phyloP scores from a whole-genome alignment of 208 protist genomes.

The Vickermania ingenoplastis region DNA sequence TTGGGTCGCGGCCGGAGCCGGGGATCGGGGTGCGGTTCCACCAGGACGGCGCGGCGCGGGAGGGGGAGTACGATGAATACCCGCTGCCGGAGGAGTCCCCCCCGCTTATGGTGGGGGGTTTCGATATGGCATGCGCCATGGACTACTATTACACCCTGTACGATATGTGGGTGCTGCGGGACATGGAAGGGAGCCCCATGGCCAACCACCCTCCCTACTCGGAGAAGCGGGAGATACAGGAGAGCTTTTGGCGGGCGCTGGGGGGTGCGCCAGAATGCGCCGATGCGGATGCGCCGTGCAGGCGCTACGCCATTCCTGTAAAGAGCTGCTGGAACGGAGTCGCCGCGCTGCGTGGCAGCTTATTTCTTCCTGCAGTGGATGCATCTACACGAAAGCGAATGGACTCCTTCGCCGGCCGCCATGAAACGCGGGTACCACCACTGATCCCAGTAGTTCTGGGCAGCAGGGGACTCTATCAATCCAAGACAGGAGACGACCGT shows the following conservation, averaged over 20 bases:
- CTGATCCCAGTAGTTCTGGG: background rate
- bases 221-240: constrained; percentile 26
- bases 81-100: background rate
- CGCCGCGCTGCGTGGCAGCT: constrained; percentile 47
- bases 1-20: constrained; percentile 41
- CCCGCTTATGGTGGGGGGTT: constrained; percentile 6
- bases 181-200: constrained; percentile 29
- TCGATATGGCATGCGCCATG: constrained; percentile 82
- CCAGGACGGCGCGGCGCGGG: constrained; percentile 13
- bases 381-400: background rate
- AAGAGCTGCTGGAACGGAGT: constrained; percentile 82
- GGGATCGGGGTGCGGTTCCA: constrained; percentile 5
- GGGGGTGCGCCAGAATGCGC: background rate
- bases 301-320: constrained; percentile 24
- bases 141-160: constrained; percentile 76
- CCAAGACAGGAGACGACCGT: background rate
- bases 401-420: background rate
- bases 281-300: background rate
- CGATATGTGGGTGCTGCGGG: constrained; percentile 58
- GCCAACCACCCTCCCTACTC: constrained; percentile 34
- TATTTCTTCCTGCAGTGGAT: constrained; percentile 25
- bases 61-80: background rate
- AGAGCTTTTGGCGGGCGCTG: constrained; percentile 27
- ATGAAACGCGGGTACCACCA: background rate
- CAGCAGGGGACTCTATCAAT: background rate